Evolutionary conservation across 225 moss, liverwort and hornwort species (phyloP).

Genomic region (Bryoerythrophyllum caledonicum): DNA sequence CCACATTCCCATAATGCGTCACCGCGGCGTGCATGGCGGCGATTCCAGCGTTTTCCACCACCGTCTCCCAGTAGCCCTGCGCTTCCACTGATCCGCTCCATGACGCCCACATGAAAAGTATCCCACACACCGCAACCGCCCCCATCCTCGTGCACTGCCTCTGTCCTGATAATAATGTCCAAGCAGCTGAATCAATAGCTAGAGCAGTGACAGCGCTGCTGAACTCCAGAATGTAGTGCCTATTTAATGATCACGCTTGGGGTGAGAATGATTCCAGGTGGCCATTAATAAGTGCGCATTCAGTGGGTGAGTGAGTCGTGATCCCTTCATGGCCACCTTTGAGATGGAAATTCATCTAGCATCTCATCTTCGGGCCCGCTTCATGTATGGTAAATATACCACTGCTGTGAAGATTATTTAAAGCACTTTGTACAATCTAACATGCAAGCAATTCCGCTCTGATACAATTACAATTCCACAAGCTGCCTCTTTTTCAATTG

Average conservation of each 20-base stretch:
- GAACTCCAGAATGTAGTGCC: background rate
- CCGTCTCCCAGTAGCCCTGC: slow-evolving; percentile 53
- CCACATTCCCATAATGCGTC: slow-evolving; percentile 43
- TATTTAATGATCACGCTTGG: slow-evolving; percentile 11
- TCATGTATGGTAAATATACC: no score
- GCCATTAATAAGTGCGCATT: background rate
- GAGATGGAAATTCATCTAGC: background rate
- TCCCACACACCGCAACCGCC: slow-evolving; percentile 6
- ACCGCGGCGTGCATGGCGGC: slow-evolving; percentile 57
- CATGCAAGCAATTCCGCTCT: background rate
- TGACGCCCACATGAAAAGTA: slow-evolving; percentile 5
- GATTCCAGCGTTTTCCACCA: slow-evolving; percentile 54
- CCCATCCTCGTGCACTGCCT: slow-evolving; percentile 25
- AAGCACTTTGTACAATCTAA: background rate
- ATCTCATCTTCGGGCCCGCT: background rate
- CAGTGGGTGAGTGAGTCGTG: slow-evolving; percentile 26
- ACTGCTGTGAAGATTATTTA: background rate
- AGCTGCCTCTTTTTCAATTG: background rate
- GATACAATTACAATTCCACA: background rate
- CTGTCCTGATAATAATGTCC: slow-evolving; percentile 6
- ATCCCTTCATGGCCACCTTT: background rate
- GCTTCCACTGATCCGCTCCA: slow-evolving; percentile 27
- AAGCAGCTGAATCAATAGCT: background rate
- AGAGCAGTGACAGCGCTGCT: background rate
- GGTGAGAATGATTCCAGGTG: slow-evolving; percentile 17